These are phyloP conservation scores for Xerocomus amazonicus DNA, from an alignment of 1,284 basidiomycete genomes.

Conservation along the genomic window DNA sequence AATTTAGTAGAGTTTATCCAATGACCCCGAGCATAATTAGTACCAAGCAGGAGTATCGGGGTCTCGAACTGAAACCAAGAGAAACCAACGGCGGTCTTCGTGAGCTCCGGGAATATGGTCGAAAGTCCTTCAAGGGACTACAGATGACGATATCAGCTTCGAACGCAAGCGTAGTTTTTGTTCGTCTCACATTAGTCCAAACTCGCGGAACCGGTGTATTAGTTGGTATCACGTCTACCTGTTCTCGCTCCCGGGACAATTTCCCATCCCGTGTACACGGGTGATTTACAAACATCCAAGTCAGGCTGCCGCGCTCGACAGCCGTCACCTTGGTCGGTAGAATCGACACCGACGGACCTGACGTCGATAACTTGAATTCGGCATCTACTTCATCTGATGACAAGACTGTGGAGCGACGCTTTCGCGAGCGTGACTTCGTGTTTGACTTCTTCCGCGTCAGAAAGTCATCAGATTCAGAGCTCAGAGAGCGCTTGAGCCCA, in stretches of 20 bases:
- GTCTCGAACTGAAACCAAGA: conserved; percentile 31
- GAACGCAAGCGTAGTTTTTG: not conserved
- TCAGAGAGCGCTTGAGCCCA: conserved; percentile 17
- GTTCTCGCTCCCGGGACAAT: not conserved
- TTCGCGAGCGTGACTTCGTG: not conserved
- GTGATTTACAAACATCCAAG: conserved; percentile 21
- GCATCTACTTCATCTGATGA: not conserved
- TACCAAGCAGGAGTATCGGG: conserved; percentile 25
- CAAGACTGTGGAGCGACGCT: not conserved
- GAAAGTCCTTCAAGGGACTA: conserved; percentile 23
- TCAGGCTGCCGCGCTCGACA: not conserved
- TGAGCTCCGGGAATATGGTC: conserved; percentile 24
- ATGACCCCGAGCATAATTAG: conserved; percentile 3
- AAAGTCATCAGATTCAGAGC: conserved; percentile 6
- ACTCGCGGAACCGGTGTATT: conserved; percentile 17
- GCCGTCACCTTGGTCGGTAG: not conserved
- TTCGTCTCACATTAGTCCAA: conserved; percentile 28
- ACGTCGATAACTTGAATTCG: not conserved
- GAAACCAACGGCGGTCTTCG: conserved; percentile 17
- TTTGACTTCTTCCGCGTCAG: conserved; percentile 11
- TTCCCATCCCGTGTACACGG: not conserved
- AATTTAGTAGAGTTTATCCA: conserved; percentile 24
- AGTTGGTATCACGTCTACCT: not conserved
- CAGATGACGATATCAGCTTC: conserved; percentile 11
- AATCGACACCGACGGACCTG: not conserved